Evolutionary conservation across 371 early-diverging fungal species (phyloP).

Genomic region (Mucor racemosus): DNA sequence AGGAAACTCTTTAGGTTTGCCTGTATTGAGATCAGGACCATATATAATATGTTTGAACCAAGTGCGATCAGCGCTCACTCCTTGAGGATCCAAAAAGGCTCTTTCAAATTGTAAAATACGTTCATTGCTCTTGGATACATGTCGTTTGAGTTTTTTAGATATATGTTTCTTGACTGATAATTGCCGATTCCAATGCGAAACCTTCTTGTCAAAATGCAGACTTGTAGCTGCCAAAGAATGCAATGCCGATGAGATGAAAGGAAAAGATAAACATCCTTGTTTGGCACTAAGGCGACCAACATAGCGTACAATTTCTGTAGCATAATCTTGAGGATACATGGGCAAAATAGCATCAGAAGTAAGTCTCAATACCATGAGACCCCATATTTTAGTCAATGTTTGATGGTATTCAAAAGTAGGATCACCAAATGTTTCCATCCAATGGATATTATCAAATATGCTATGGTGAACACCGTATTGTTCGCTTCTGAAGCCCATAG

Average conservation of each 20-base stretch:
- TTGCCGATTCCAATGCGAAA: neutral
- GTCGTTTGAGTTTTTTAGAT: neutral
- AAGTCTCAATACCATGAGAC: constrained; percentile 36
- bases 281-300: neutral
- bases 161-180: constrained; percentile 23
- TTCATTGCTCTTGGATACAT: constrained; percentile 32
- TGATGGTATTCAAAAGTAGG: constrained; percentile 63
- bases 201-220: constrained; percentile 9
- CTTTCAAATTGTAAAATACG: constrained; percentile 53
- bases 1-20: constrained; percentile 50
- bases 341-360: constrained; percentile 38
- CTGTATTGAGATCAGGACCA: constrained; percentile 56
- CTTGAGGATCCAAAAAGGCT: constrained; percentile 56
- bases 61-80: constrained; percentile 21
- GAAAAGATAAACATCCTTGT: constrained; percentile 2
- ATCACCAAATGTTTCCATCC: constrained; percentile 66
- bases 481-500: constrained; percentile 52
- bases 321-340: constrained; percentile 41
- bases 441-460: constrained; percentile 50
- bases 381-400: constrained; percentile 50
- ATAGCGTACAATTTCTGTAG: constrained; percentile 5
- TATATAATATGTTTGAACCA: constrained; percentile 69
- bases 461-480: constrained; percentile 64
- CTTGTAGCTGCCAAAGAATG: neutral
- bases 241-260: constrained; percentile 10